These are phyloP conservation scores for Eucommia ulmoides DNA, from an alignment of 257 asterid species.

Conservation along the genomic window DNA sequence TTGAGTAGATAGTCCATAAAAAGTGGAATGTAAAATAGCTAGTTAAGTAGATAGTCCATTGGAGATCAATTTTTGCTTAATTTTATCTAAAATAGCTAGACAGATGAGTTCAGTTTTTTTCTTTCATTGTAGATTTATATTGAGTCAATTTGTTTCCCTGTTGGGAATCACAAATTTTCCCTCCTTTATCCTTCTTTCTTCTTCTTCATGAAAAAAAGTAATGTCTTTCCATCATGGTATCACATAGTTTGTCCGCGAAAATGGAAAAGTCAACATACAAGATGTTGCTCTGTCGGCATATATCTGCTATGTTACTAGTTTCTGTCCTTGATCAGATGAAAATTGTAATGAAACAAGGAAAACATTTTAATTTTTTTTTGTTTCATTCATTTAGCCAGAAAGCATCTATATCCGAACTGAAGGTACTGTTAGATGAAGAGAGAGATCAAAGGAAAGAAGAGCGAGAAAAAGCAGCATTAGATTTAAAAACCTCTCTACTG, in stretches of 20 bases:
- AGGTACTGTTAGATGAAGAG: conserved; percentile 76
- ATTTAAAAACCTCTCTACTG: conserved; percentile 59
- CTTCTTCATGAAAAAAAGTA: no score
- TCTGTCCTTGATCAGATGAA: neutral
- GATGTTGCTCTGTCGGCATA: neutral
- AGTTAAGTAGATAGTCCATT: no score
- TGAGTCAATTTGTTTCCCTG: neutral
- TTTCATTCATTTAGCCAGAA: conserved; percentile 64
- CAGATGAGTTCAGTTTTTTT: no score
- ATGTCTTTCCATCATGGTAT: neutral
- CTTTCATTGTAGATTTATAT: neutral
- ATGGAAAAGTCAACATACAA: neutral
- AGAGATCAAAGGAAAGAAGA: conserved; percentile 91
- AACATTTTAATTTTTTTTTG: conserved; percentile 4
- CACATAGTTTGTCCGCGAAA: neutral
- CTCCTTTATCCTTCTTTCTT: no score
- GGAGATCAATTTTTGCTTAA: no score
- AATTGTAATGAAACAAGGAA: neutral
- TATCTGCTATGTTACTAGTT: neutral
- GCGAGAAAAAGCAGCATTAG: conserved; percentile 64
- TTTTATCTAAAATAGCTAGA: no score
- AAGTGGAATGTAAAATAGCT: no score
- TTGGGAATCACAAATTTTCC: no score
- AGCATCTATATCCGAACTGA: conserved; percentile 64
- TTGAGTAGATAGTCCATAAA: no score